Percentiles rank a stretch among this genome's conserved stretches.
These are phyloP conservation scores for Pezicula radicicola DNA, from an alignment of 2,329 filamentous ascomycete genomes.

Conservation along the genomic window DNA sequence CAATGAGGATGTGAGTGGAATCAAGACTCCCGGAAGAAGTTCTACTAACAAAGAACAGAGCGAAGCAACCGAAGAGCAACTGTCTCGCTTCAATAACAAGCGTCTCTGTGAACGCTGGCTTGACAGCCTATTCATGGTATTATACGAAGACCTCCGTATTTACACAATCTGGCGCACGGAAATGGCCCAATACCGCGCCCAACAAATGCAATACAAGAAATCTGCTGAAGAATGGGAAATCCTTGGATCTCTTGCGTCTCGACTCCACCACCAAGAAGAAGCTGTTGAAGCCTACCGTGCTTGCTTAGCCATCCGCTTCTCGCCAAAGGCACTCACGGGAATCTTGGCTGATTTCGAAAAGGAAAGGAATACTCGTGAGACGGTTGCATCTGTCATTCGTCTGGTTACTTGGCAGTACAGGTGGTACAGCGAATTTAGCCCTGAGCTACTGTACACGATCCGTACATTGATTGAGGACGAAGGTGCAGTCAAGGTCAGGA, in stretches of 20 bases:
- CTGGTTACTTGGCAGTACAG: constrained; percentile 97
- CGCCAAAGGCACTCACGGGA: constrained; percentile 85
- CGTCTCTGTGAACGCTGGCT: constrained; percentile 96
- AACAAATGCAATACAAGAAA: constrained; percentile 95
- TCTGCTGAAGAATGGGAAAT: constrained; percentile 98
- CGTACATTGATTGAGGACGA: constrained; percentile 95
- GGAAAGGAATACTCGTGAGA: constrained; percentile 74
- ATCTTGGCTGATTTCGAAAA: constrained; percentile 78
- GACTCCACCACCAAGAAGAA: constrained; percentile 88
- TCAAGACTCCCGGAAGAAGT: constrained; percentile 16
- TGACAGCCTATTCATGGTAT: constrained; percentile 97
- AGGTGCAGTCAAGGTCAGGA: constrained; percentile 93
- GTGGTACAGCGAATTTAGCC: constrained; percentile 99
- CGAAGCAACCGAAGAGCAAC: constrained; percentile 65
- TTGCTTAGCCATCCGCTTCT: constrained; percentile 85
- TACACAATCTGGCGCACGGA: constrained; percentile 99
- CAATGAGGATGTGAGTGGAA: constrained; percentile 59
- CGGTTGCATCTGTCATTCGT: constrained; percentile 80
- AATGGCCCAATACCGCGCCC: constrained; percentile 90
- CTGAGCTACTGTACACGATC: constrained; percentile 81
- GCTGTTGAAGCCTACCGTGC: constrained; percentile 89
- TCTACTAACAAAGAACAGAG: constrained; percentile 39
- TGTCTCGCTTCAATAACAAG: constrained; percentile 95
- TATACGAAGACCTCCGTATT: constrained; percentile 95
- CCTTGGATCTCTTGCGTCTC: constrained; percentile 85